These are phyloP conservation scores for Tephrocybe sp. DNA, from an alignment of 768 basidiomycete species.

Conservation along the genomic window DNA sequence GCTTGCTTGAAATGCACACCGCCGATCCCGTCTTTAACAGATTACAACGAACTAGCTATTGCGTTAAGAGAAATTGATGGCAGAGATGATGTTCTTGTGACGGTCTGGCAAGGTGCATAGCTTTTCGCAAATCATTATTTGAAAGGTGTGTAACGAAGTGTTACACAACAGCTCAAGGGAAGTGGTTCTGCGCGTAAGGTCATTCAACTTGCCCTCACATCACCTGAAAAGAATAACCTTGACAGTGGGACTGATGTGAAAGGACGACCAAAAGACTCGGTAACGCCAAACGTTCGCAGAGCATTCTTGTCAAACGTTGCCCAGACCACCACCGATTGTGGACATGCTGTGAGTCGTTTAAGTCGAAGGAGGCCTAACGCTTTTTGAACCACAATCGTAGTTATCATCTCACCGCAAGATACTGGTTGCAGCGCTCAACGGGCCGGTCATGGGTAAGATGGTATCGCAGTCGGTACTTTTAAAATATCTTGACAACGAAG, in stretches of 20 bases:
- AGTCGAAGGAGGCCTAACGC: no score
- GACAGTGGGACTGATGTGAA: conserved; percentile 62
- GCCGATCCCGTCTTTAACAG: conserved; percentile 28
- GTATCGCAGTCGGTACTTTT: background rate
- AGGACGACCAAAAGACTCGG: conserved; percentile 15
- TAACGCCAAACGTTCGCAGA: conserved; percentile 38
- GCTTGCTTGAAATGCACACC: background rate
- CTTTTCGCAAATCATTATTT: background rate
- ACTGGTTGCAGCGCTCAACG: conserved; percentile 70
- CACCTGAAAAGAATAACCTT: background rate
- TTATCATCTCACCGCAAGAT: conserved; percentile 70
- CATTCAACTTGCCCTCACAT: background rate
- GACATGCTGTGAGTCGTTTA: conserved; percentile 60
- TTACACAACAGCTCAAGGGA: conserved; percentile 54
- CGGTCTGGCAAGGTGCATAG: conserved; percentile 62
- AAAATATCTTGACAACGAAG: conserved; percentile 1
- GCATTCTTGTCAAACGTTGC: conserved; percentile 46
- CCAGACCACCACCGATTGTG: conserved; percentile 56
- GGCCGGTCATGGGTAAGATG: conserved; percentile 67
- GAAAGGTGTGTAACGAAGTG: background rate
- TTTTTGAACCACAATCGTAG: conserved; percentile 38
- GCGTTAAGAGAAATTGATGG: conserved; percentile 57
- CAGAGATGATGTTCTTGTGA: conserved; percentile 61
- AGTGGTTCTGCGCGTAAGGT: conserved; percentile 74
- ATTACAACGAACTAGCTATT: conserved; percentile 63